A percentile compares a stretch with the other conserved stretches of the same genome.
Evolutionary conservation across 805 yeast genomes (phyloP).

Genomic region (Wickerhamiella qilinensis): DNA sequence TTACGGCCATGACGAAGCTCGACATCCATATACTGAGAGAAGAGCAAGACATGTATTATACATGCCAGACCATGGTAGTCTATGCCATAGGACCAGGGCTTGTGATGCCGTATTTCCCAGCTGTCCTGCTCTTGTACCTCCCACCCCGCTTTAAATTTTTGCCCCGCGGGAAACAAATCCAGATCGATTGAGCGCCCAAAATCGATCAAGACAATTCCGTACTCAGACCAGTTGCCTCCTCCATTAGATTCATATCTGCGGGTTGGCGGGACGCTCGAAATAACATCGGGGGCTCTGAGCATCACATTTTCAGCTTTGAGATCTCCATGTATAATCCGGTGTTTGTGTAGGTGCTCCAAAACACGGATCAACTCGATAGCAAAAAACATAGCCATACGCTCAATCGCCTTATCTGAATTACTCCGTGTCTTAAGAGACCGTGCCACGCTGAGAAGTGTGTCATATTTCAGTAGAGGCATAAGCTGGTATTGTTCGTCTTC

Average conservation of each 20-base stretch:
- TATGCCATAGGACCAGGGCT: slow-evolving; percentile 62
- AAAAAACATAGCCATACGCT: slow-evolving; percentile 43
- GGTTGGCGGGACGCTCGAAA: not conserved
- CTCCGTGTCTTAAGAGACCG: slow-evolving; percentile 22
- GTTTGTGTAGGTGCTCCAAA: slow-evolving; percentile 43
- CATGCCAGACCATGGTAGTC: slow-evolving; percentile 77
- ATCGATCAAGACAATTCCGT: slow-evolving; percentile 54
- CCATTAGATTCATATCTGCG: slow-evolving; percentile 1
- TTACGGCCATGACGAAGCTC: slow-evolving; percentile 12
- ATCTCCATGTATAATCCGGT: slow-evolving; percentile 70
- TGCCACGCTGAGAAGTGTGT: slow-evolving; percentile 56
- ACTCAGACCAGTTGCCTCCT: slow-evolving; percentile 26
- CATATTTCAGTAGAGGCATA: slow-evolving; percentile 49
- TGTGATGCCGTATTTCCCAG: slow-evolving; percentile 41
- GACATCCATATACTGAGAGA: slow-evolving; percentile 43
- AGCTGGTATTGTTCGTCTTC: slow-evolving; percentile 55
- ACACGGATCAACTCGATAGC: slow-evolving; percentile 47
- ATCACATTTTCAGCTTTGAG: slow-evolving; percentile 76
- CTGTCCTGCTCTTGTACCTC: slow-evolving; percentile 50
- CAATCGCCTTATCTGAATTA: slow-evolving; percentile 32
- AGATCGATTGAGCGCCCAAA: slow-evolving; percentile 71
- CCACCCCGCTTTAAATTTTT: slow-evolving; percentile 45
- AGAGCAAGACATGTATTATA: slow-evolving; percentile 54
- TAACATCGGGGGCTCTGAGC: slow-evolving; percentile 32
- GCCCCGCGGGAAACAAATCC: slow-evolving; percentile 33